Conservation (phyloP, 768 basidiomycete genomes). For the Imleria badia region DNA sequence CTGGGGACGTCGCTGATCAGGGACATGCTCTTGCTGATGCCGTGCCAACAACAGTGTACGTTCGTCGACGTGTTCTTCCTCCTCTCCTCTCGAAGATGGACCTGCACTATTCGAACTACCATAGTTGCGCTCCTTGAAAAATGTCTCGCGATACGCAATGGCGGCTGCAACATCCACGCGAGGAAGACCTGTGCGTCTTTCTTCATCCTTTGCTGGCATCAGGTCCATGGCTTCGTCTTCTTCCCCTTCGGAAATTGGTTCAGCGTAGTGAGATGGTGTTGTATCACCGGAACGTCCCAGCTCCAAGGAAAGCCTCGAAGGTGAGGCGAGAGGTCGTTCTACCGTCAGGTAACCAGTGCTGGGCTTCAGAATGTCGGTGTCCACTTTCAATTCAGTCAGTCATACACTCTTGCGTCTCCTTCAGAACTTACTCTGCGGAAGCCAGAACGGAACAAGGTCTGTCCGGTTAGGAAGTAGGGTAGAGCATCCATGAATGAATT, state of each 20-base stretch:
- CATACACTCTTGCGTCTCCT: background rate
- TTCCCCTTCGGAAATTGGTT: slow-evolving; percentile 95
- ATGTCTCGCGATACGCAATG: slow-evolving; percentile 80
- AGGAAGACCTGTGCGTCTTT: slow-evolving; percentile 73
- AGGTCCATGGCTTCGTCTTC: slow-evolving; percentile 76
- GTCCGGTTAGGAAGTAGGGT: slow-evolving; percentile 90
- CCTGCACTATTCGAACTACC: slow-evolving; percentile 5
- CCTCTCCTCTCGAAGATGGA: slow-evolving; percentile 19
- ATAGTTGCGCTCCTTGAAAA: slow-evolving; percentile 52
- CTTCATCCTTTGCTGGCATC: slow-evolving; percentile 77
- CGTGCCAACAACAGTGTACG: slow-evolving; percentile 39
- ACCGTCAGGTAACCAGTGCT: slow-evolving; percentile 77
- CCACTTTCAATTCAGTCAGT: slow-evolving; percentile 56
- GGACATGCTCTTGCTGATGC: slow-evolving; percentile 23
- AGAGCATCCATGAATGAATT: slow-evolving; percentile 96
- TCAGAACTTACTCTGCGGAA: slow-evolving; percentile 75
- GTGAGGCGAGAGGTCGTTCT: slow-evolving; percentile 61
- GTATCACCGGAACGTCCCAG: slow-evolving; percentile 42
- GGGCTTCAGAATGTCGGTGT: slow-evolving; percentile 92
- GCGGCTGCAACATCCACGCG: slow-evolving; percentile 79
- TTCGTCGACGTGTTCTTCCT: slow-evolving; percentile 33
- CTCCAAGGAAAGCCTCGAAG: slow-evolving; percentile 49
- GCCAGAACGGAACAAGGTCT: slow-evolving; percentile 97
- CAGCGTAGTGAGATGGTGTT: slow-evolving; percentile 60
- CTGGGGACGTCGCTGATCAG: slow-evolving; percentile 13